A percentile compares a stretch with the other conserved stretches of the same genome.
phyloP scores from a whole-genome alignment of 2,329 filamentous ascomycete genomes.

The Alternaria dauci region DNA sequence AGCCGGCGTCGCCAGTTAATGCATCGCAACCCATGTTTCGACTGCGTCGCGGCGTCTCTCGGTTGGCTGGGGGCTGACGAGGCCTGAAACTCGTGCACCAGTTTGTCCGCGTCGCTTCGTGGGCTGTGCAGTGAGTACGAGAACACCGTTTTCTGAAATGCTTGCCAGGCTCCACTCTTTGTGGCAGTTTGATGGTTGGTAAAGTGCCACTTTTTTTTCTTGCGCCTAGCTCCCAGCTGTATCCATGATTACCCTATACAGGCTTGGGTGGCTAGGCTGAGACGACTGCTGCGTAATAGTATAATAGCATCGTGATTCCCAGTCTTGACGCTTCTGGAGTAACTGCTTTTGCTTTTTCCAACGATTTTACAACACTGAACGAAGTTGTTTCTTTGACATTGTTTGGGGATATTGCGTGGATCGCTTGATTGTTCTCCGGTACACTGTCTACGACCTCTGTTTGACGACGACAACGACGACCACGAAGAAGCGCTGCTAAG shows the following conservation, averaged over 20 bases:
- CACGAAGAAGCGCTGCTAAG: not conserved
- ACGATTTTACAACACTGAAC: not conserved
- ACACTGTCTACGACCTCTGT: conserved; percentile 16
- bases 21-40: conserved; percentile 35
- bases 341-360: conserved; percentile 13
- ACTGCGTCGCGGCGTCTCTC: conserved; percentile 31
- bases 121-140: conserved; percentile 22
- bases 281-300: conserved; percentile 16
- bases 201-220: conserved; percentile 13
- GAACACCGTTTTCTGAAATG: conserved; percentile 6
- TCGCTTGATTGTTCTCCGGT: conserved; percentile 5
- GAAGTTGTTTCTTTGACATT: conserved; percentile 7
- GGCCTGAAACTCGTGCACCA: conserved; percentile 41
- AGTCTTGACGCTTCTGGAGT: conserved; percentile 2
- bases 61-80: conserved; percentile 41
- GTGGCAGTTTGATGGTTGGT: conserved; percentile 1
- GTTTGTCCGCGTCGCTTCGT: conserved; percentile 25
- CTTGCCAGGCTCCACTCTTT: conserved; percentile 10
- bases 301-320: conserved; percentile 19
- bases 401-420: conserved; percentile 5
- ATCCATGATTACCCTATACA: conserved; percentile 22
- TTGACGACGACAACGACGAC: conserved; percentile 11
- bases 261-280: conserved; percentile 23
- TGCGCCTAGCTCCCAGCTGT: conserved; percentile 17
- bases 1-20: conserved; percentile 5